Base-by-base conservation (phyloP, 192 early-diverging fungal species). In the Backusella tuberculispora region DNA sequence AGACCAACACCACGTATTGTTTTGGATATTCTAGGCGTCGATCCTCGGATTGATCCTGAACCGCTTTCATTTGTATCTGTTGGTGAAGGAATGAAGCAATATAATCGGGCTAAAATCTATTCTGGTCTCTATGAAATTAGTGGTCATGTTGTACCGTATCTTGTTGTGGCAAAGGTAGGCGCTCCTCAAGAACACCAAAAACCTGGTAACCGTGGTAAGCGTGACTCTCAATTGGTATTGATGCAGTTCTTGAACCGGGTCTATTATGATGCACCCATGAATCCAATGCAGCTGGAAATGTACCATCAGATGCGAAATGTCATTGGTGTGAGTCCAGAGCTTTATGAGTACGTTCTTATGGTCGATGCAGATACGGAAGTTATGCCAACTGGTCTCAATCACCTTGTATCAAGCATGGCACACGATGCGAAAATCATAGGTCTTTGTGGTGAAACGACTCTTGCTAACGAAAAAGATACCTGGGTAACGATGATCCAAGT, bases 401-500 rank as follows among this genome's bases (percentile, higher is more conserved):
- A 93, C 19, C 87, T 99, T 84, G 89, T 99, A 14, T 94, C 96
- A 6, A 83, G 88, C 26, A 94, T 97, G 88, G 89, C 91, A 69
- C 91, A 95, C 75, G 97, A 99, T 81, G 87, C 89, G 53, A 93
- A 95, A 84, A 91, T 98, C 38, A 91, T 95, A 78, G 98, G 97
- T 43, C 86, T 96, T 19, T 98, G 96, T 80, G 98, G 98, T 74
- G 98, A 99, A 80, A 99, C 98, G 4, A 85, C 85, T 64, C 85
- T 99, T 76, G 88, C 93, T 26, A 98, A 98, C 80, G 95, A 97
- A 81, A 92, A 94, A 78, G 88, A 92, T 75, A 93, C 94, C 17
- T 98, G 94, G 94, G 92, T 95, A 50, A 96, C 97, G 5, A 97
- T 97, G 95, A 98, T 99, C 83, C 97, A 98, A 76, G 95, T 99